Percentiles rank a stretch among this genome's conserved stretches.
Evolutionary conservation across 179 eudicot genomes (phyloP).

Genomic region (Vitellaria paradoxa): DNA sequence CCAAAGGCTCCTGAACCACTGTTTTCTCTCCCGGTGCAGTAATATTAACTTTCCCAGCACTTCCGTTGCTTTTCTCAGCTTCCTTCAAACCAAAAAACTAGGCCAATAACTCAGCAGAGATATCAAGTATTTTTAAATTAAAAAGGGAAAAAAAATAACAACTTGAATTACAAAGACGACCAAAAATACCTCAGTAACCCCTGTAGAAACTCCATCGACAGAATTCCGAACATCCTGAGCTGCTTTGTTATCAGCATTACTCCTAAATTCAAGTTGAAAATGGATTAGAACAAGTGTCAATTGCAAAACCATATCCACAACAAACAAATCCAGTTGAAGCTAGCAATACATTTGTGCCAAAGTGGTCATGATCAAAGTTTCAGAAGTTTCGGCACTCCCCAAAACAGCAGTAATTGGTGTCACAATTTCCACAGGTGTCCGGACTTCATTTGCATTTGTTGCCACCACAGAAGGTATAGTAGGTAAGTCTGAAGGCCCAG

Average conservation of each 20-base stretch:
- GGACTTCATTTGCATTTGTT: constrained; percentile 31
- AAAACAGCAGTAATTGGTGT: constrained; percentile 32
- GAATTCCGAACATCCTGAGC: constrained; percentile 41
- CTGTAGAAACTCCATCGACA: constrained; percentile 29
- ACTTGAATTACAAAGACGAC: background rate
- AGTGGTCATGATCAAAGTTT: constrained; percentile 25
- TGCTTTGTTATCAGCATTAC: constrained; percentile 23
- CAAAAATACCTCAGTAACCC: constrained; percentile 49
- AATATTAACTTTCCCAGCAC: constrained; percentile 33
- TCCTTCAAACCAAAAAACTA: constrained; percentile 43
- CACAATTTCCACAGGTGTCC: constrained; percentile 30
- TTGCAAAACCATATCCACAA: background rate
- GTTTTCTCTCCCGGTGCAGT: constrained; percentile 50
- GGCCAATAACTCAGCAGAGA: constrained; percentile 13
- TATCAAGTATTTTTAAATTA: constrained; percentile 6
- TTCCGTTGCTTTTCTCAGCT: constrained; percentile 35
- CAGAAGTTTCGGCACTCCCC: constrained; percentile 28
- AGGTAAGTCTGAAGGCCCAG: constrained; percentile 33
- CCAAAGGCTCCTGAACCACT: constrained; percentile 47
- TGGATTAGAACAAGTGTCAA: constrained; percentile 8
- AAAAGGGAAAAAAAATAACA: background rate
- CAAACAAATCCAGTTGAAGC: constrained; percentile 7
- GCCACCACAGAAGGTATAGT: constrained; percentile 28
- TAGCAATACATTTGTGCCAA: constrained; percentile 42
- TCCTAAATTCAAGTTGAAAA: constrained; percentile 30